Evolutionary conservation across 2,329 filamentous ascomycete species (phyloP), one percentile per base, ranked within the genome.

Genomic region (Aureobasidium leucospermi): DNA sequence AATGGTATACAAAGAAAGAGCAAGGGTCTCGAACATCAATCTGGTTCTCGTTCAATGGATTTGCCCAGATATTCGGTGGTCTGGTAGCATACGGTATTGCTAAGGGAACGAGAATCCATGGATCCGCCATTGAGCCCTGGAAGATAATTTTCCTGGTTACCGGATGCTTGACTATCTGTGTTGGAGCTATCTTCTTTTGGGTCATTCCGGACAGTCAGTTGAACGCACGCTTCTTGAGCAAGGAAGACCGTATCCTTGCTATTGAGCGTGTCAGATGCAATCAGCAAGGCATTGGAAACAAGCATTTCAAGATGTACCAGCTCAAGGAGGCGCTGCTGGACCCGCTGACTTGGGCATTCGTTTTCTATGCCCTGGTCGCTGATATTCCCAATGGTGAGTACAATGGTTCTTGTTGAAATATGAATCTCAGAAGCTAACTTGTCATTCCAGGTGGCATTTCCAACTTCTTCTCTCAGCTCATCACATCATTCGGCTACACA

Each of bases 1-100:
- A 88, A 72, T 89, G 86, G 86, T 90, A 88, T 65, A 89, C 87
- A 1, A 85, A 85, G 69, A 77, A 78, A 58, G 86, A 89, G 68
- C 86, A 89, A 72, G 84, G 82, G 1, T 74, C 77, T 0, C 75
- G 86, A 8, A 82, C 81, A 1, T 81, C 80, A 4, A 81, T 88
- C 59, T 89, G 86, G 86, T 88, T 88, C 72, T 80, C 76, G 52
- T 87, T 86, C 74, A 86, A 86, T 62, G 84, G 84, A 2, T 80
- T 80, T 56, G 84, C 81, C 0, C 83, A 85, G 68, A 84, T 87
- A 15, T 76, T 87, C 38, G 85, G 85, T 7, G 85, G 84, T 1
- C 63, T 83, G 1, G 72, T 87, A 0, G 83, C 84, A 1, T 87
- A 87, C 64, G 84, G 83, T 1, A 85, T 87, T 43, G 82, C 83